Conservation (phyloP, 2,329 filamentous ascomycete genomes). For the Cladosporium sp. region DNA sequence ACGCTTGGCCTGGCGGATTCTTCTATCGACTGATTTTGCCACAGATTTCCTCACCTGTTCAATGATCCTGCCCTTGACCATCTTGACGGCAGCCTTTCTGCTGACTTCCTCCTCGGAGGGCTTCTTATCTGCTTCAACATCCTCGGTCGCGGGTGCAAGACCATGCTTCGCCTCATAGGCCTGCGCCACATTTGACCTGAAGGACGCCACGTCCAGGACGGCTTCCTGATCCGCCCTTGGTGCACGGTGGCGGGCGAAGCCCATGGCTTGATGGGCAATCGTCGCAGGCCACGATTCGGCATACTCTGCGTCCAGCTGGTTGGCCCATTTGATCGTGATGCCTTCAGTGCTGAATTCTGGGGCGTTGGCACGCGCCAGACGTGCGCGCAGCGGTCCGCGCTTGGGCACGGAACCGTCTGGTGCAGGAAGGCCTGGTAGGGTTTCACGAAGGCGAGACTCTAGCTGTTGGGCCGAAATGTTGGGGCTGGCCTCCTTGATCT, state of each 20-base stretch:
- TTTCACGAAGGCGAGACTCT: conserved; percentile 4
- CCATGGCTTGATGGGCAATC: conserved; percentile 30
- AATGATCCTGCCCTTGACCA: not conserved
- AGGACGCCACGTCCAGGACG: not conserved
- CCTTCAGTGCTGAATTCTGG: conserved; percentile 25
- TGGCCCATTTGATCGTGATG: conserved; percentile 33
- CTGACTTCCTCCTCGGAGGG: not conserved
- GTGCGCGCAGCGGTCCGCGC: conserved; percentile 13
- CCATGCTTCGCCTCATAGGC: not conserved
- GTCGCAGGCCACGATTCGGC: conserved; percentile 31
- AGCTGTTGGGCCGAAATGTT: not conserved
- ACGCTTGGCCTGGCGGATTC: too few relatives aligned
- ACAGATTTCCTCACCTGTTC: not conserved
- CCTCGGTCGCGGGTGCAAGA: not conserved
- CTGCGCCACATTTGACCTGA: not conserved
- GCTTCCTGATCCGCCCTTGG: conserved; percentile 11
- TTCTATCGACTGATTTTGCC: not conserved
- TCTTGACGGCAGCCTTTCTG: not conserved
- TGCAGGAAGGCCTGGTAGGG: conserved; percentile 20
- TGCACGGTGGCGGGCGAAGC: conserved; percentile 24
- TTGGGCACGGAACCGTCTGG: conserved; percentile 15
- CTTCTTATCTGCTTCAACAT: not conserved
- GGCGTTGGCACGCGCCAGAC: conserved; percentile 11
- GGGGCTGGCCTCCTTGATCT: not conserved
- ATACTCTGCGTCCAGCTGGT: conserved; percentile 35